Evolutionary conservation across 345 rosid genomes (phyloP).

Genomic region (Carallia pectinifolia): DNA sequence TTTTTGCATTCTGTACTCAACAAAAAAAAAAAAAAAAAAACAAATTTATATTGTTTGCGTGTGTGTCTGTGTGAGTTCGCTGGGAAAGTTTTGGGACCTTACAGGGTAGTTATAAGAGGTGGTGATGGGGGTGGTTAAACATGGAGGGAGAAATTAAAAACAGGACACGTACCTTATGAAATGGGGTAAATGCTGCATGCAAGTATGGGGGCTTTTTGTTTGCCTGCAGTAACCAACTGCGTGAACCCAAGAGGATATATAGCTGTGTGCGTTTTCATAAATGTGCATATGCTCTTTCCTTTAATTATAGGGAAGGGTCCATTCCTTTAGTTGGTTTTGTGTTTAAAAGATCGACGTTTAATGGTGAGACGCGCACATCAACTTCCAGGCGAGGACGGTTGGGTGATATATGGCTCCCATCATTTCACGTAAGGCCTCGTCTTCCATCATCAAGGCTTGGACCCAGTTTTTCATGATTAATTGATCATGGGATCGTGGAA

Average conservation of each 20-base stretch:
- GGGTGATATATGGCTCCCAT: background rate
- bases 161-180: conserved; percentile 62
- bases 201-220: background rate
- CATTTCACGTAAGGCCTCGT: background rate
- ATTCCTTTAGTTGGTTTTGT: background rate
- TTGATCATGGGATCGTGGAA: background rate
- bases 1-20: background rate
- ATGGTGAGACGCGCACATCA: background rate
- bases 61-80: background rate
- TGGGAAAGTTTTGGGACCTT: background rate
- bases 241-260: conserved; percentile 51
- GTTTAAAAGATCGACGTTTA: background rate
- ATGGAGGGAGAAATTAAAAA: conserved; percentile 27
- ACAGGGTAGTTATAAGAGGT: conserved; percentile 11
- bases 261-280: conserved; percentile 9
- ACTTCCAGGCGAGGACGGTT: background rate
- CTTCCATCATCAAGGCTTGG: background rate
- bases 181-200: conserved; percentile 56
- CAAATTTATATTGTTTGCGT: background rate
- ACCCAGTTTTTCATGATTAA: background rate
- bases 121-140: conserved; percentile 17
- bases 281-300: conserved; percentile 5
- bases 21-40: background rate
- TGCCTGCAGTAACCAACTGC: conserved; percentile 46
- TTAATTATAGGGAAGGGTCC: background rate